phyloP scores from a whole-genome alignment of 345 rosid species.

The Ricinus communis region DNA sequence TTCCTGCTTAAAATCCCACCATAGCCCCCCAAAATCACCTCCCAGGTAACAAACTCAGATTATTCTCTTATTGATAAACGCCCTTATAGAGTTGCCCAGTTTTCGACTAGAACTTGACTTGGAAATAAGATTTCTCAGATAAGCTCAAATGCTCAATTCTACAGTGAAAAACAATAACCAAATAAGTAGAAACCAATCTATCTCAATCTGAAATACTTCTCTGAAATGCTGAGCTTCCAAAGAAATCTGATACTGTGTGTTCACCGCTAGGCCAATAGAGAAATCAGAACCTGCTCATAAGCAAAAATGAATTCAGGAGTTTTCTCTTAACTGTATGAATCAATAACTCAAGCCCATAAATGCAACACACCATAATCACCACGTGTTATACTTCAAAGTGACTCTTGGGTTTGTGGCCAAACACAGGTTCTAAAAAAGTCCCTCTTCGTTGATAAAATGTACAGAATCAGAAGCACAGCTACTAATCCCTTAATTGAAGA shows the following conservation, averaged over 20 bases:
- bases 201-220: background rate
- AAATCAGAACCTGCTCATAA: conserved; percentile 29
- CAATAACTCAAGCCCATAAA: conserved; percentile 10
- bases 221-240: conserved; percentile 19
- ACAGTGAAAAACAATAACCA: conserved; percentile 14
- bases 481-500: conserved; percentile 1
- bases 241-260: conserved; percentile 3
- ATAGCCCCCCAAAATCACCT: conserved; percentile 29
- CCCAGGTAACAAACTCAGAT: conserved; percentile 21
- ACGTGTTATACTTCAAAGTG: conserved; percentile 6
- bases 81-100: background rate
- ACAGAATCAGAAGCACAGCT: conserved; percentile 13
- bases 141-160: conserved; percentile 11
- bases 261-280: conserved; percentile 14
- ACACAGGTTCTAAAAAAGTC: conserved; percentile 8
- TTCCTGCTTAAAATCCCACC: conserved; percentile 40
- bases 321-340: conserved; percentile 21
- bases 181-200: conserved; percentile 8
- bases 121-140: conserved; percentile 3
- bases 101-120: background rate
- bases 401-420: background rate
- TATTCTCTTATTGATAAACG: conserved; percentile 15
- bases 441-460: conserved; percentile 30
- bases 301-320: conserved; percentile 29
- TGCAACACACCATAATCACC: conserved; percentile 20